Conservation (phyloP, 73 alveolate genomes). For the Tetrahymena thermophila region DNA sequence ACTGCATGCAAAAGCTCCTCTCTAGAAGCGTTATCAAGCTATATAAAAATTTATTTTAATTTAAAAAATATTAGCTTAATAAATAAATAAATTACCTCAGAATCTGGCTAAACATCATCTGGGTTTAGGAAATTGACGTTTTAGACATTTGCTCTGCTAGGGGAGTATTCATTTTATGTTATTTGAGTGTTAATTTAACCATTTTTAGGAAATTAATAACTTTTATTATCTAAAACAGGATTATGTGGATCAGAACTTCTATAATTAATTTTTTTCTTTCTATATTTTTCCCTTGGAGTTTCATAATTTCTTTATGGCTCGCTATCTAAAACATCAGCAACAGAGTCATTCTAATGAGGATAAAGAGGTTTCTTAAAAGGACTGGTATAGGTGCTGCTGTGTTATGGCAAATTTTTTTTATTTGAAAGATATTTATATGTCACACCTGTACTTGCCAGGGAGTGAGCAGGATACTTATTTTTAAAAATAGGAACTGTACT, state of each 20-base stretch:
- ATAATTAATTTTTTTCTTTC: not conserved
- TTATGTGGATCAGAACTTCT: not conserved
- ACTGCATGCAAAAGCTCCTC: not conserved
- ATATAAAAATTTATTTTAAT: too few relatives aligned
- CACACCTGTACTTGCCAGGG: not conserved
- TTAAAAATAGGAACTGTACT: not conserved
- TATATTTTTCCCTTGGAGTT: not conserved
- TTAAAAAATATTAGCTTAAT: not conserved
- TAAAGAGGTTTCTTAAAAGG: not conserved
- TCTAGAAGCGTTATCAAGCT: not conserved
- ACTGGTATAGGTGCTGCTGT: not conserved
- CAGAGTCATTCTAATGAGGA: not conserved
- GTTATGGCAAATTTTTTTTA: not conserved
- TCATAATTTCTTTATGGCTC: not conserved
- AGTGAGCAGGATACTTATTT: not conserved
- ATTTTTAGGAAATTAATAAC: not conserved
- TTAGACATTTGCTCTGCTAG: not conserved
- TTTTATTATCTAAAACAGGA: not conserved
- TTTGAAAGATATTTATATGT: not conserved
- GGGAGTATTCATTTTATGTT: not conserved
- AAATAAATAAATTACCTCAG: not conserved
- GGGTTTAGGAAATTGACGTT: not conserved
- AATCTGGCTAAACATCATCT: not conserved
- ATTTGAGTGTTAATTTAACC: not conserved
- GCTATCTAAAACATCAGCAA: not conserved